phyloP scores from a whole-genome alignment of 805 yeast genomes.

The Wickerhamiella lipophila region DNA sequence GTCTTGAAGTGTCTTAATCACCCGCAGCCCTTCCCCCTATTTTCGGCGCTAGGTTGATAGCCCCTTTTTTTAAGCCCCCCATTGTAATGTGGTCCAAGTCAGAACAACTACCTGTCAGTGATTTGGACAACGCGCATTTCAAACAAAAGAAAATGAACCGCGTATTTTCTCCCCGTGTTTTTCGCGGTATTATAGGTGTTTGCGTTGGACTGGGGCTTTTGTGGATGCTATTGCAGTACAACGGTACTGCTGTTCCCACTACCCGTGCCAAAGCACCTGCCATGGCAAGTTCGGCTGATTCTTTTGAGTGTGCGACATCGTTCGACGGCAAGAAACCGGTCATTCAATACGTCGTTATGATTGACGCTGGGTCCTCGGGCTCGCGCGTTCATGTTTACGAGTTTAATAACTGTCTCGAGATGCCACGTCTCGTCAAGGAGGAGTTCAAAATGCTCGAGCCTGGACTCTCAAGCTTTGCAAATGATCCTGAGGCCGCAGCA shows the following conservation, averaged over 20 bases:
- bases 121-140: constrained; percentile 14
- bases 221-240: constrained; percentile 8
- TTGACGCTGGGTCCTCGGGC: constrained; percentile 97
- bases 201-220: constrained; percentile 11
- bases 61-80: not conserved
- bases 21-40: not conserved
- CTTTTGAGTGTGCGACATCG: constrained; percentile 26
- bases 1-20: no score
- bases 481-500: constrained; percentile 78
- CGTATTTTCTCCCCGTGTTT: constrained; percentile 9
- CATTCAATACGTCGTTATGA: constrained; percentile 71
- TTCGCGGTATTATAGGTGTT: constrained; percentile 14
- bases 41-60: not conserved
- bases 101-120: constrained; percentile 12
- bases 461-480: constrained; percentile 67
- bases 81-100: constrained; percentile 12
- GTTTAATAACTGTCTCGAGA: constrained; percentile 73
- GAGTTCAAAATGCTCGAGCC: constrained; percentile 81
- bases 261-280: constrained; percentile 10
- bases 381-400: constrained; percentile 90
- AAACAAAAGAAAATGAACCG: constrained; percentile 12
- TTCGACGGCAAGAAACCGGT: constrained; percentile 31
- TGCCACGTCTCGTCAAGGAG: constrained; percentile 71
- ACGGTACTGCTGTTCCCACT: not conserved
- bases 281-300: not conserved